Evolutionary conservation across 768 basidiomycete genomes (phyloP).

Genomic region (Trametes sanguinea): DNA sequence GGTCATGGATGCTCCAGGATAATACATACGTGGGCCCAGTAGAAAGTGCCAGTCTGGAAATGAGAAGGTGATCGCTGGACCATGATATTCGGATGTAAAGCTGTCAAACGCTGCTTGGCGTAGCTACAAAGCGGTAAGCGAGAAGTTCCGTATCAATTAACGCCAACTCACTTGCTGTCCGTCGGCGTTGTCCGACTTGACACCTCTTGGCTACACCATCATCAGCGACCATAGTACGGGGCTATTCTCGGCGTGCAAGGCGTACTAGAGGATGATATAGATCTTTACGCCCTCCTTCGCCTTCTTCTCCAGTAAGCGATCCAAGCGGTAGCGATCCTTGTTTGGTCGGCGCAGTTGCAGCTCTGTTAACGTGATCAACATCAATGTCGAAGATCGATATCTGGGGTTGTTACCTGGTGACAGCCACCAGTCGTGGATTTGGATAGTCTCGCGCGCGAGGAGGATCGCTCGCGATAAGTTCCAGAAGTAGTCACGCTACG

Average conservation of each 20-base stretch:
- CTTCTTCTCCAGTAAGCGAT: slow-evolving; percentile 83
- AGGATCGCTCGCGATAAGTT: slow-evolving; percentile 89
- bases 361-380: slow-evolving; percentile 44
- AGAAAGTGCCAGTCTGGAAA: slow-evolving; percentile 95
- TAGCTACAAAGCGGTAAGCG: slow-evolving; percentile 50
- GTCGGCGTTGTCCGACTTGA: slow-evolving; percentile 93
- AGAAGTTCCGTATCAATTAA: background rate
- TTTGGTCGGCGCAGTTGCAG: slow-evolving; percentile 82
- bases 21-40: slow-evolving; percentile 91
- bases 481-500: slow-evolving; percentile 96
- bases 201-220: slow-evolving; percentile 78
- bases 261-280: slow-evolving; percentile 91
- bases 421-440: slow-evolving; percentile 99
- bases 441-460: slow-evolving; percentile 84
- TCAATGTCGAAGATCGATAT: background rate
- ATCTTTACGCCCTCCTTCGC: slow-evolving; percentile 96
- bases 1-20: background rate
- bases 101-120: slow-evolving; percentile 77
- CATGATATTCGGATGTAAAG: slow-evolving; percentile 89
- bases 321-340: slow-evolving; percentile 84
- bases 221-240: background rate
- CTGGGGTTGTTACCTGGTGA: slow-evolving; percentile 62
- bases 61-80: slow-evolving; percentile 97
- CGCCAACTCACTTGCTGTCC: slow-evolving; percentile 74
- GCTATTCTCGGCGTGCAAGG: background rate